Evolutionary conservation across 1,284 basidiomycete species (phyloP).

Genomic region (Austroboletus novae-zelandiae): DNA sequence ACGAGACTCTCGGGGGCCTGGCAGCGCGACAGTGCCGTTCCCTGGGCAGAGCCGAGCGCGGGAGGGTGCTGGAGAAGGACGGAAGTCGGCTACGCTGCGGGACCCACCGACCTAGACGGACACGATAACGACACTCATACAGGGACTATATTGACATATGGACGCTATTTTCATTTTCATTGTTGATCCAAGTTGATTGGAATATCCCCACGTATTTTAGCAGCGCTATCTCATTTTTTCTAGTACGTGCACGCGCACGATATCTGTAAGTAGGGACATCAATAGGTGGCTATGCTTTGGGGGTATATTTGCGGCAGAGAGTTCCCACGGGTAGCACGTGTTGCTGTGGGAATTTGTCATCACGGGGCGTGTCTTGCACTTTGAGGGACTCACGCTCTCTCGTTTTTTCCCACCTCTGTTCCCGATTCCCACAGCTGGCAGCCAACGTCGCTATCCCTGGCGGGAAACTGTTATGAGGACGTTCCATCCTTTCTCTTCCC

Average conservation of each 20-base stretch:
- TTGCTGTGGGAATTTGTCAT: slow-evolving; percentile 30
- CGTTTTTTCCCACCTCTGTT: slow-evolving; percentile 38
- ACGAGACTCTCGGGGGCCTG: slow-evolving; percentile 36
- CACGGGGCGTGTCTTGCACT: slow-evolving; percentile 3
- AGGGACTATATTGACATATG: slow-evolving; percentile 20
- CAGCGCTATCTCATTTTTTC: background rate
- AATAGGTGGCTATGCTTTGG: slow-evolving; percentile 16
- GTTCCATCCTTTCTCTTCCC: slow-evolving; percentile 41
- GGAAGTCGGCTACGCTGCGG: slow-evolving; percentile 23
- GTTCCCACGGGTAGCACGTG: slow-evolving; percentile 34
- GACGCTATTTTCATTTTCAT: slow-evolving; percentile 17
- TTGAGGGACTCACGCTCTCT: slow-evolving; percentile 31
- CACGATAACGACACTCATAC: background rate
- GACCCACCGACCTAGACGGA: slow-evolving; percentile 32
- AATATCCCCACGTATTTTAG: slow-evolving; percentile 13
- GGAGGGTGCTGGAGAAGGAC: slow-evolving; percentile 30
- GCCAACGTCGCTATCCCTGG: slow-evolving; percentile 38
- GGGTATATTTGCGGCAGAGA: slow-evolving; percentile 8
- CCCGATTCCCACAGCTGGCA: slow-evolving; percentile 40
- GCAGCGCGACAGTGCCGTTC: slow-evolving; percentile 45
- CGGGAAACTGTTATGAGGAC: slow-evolving; percentile 42
- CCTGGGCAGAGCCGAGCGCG: slow-evolving; percentile 34
- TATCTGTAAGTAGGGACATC: background rate
- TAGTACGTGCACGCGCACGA: slow-evolving; percentile 18
- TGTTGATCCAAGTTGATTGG: slow-evolving; percentile 16